Base-by-base conservation (phyloP, 768 basidiomycete genomes). In the Agaricus bisporus region DNA sequence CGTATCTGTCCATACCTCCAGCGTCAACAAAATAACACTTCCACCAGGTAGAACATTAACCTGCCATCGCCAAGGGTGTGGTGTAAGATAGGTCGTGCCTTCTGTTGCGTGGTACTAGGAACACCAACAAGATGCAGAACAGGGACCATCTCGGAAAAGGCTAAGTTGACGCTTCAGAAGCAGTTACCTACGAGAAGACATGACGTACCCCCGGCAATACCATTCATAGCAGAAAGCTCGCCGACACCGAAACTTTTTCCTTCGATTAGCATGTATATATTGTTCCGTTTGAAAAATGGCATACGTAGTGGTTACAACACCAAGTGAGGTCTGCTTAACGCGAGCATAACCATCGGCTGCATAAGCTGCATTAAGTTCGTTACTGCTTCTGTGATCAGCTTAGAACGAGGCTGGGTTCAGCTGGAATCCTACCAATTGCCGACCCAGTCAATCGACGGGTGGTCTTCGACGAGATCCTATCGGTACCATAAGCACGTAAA, bases 331-430 rank as follows among this genome's bases (percentile, higher is more conserved):
- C 47, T 85, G 81, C 59, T 92, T 95, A 49, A 94, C 83, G 54
- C 95, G 80, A 17, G 94, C 91, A 66, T 95, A 95, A 10, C 94
- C 94, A 63, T 95, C 93, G 0, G 91, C 91, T 14, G 94, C 94
- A 67, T 97, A 97, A 0, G 90, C 77, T 0, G 91, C 88, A 58
- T 94, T 91, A 44, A 94, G 74, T 64, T 93, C 88, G 56, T 91
- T 91, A 59, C 88, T 89, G 55, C 1, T 20, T 9, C 6, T 8
- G 12, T 17, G 41, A 26, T 25, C 8, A 36, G 1, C 26, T 11
- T 5, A 14, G 2, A 41, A 5, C 17, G 8, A 50, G 3, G 1
- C 8, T n/a, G 17, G 10, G 14, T 4, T 4, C 22, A 37, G 11
- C 28, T 11, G 47, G 14, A 9, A 0, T 50, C 71, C 5, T 66